phyloP scores from a whole-genome alignment of 2,329 filamentous ascomycete species.

The Malbranchea cinnamomea region DNA sequence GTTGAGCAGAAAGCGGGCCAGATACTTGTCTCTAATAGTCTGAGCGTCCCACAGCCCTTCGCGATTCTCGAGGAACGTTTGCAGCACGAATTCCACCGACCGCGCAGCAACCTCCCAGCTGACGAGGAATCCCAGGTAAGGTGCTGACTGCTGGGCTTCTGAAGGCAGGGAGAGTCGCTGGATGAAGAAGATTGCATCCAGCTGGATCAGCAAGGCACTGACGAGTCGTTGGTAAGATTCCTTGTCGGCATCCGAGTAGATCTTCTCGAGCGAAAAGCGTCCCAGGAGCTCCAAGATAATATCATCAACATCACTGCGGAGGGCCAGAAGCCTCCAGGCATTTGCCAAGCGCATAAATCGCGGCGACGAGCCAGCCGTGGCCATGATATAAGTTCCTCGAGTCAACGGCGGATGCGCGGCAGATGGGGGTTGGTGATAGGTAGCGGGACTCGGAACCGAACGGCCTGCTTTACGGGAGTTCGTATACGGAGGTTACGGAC shows the following conservation, averaged over 20 bases:
- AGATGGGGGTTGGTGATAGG: too few relatives aligned
- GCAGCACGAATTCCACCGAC: conserved; percentile 25
- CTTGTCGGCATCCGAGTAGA: conserved; percentile 23
- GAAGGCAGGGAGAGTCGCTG: conserved; percentile 28
- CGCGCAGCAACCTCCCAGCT: conserved; percentile 29
- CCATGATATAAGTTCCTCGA: too few relatives aligned
- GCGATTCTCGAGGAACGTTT: conserved; percentile 22
- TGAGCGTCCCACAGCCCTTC: conserved; percentile 20
- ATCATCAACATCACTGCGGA: conserved; percentile 28
- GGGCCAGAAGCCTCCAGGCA: conserved; percentile 22
- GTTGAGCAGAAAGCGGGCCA: conserved; percentile 25
- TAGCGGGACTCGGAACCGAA: too few relatives aligned
- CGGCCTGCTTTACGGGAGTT: too few relatives aligned
- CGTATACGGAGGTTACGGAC: too few relatives aligned
- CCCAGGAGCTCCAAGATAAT: conserved; percentile 29
- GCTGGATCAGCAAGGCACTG: conserved; percentile 22
- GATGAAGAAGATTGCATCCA: conserved; percentile 26
- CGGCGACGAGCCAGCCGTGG: conserved; percentile 19
- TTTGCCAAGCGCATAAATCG: conserved; percentile 23
- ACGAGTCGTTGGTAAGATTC: conserved; percentile 24
- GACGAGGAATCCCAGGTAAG: conserved; percentile 25
- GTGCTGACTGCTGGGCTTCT: conserved; percentile 20
- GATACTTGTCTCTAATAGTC: conserved; percentile 22
- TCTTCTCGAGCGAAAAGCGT: conserved; percentile 28
- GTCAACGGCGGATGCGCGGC: too few relatives aligned